A percentile compares a stretch with the other conserved stretches of the same genome.
These are phyloP conservation scores for Blepharisma japonicum DNA, from an alignment of 73 alveolate genomes.

Conservation along the genomic window DNA sequence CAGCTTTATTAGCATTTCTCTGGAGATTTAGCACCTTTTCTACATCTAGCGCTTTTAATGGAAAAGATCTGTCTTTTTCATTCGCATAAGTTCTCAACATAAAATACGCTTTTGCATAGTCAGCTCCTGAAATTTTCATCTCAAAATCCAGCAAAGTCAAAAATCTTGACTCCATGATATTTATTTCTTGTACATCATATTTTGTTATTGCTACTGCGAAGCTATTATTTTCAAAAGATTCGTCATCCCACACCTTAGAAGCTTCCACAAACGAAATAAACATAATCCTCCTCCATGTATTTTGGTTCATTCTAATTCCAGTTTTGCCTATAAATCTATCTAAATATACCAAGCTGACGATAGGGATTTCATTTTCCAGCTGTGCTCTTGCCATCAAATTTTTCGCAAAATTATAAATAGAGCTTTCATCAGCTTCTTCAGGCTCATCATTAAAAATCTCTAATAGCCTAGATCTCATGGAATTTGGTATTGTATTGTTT, in stretches of 20 bases:
- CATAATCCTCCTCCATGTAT: constrained; percentile 92
- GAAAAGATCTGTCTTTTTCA: constrained; percentile 59
- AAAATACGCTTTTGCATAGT: constrained; percentile 93
- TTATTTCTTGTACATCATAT: constrained; percentile 81
- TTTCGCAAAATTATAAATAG: constrained; percentile 85
- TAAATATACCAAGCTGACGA: constrained; percentile 83
- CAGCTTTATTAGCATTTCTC: constrained; percentile 58
- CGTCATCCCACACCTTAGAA: constrained; percentile 97
- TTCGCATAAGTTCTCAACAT: constrained; percentile 88
- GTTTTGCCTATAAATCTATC: constrained; percentile 87
- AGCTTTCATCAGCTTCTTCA: constrained; percentile 44
- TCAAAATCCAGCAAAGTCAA: constrained; percentile 83
- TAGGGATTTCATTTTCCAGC: constrained; percentile 94
- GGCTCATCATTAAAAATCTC: constrained; percentile 11
- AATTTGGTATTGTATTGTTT: not conserved
- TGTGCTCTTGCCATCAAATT: constrained; percentile 86
- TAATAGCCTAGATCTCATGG: not conserved
- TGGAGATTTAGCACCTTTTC: constrained; percentile 54
- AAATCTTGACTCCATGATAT: constrained; percentile 85
- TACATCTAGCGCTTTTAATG: constrained; percentile 68
- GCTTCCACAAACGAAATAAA: constrained; percentile 81
- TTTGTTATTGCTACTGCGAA: constrained; percentile 93
- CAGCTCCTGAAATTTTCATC: constrained; percentile 77
- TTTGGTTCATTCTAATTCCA: constrained; percentile 81
- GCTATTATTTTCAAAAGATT: constrained; percentile 93